Conservation (phyloP, 2,329 filamentous ascomycete genomes). For the Diaporthe caulivora region DNA sequence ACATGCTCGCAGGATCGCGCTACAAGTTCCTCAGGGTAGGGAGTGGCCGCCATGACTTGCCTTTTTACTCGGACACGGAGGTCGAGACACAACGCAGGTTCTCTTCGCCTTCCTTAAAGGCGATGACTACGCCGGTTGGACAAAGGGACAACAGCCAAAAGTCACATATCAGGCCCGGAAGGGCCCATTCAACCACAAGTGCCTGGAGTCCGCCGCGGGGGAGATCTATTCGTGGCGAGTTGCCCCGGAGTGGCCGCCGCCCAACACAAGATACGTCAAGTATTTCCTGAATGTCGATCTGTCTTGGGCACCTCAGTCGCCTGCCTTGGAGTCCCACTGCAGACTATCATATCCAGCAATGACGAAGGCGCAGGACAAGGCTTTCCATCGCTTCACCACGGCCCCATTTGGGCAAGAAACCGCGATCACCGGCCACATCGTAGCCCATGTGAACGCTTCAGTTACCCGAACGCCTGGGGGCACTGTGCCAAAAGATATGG, state of each 20-base stretch:
- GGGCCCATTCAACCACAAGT: constrained; percentile 73
- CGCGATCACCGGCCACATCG: constrained; percentile 74
- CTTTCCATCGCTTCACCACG: constrained; percentile 67
- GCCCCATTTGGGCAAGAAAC: constrained; percentile 67
- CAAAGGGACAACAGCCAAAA: constrained; percentile 64
- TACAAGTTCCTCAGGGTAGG: constrained; percentile 75
- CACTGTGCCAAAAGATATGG: too few species aligned
- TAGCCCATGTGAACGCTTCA: constrained; percentile 71
- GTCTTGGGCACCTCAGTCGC: constrained; percentile 38
- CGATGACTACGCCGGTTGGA: constrained; percentile 70
- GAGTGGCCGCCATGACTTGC: constrained; percentile 74
- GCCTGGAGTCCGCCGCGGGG: constrained; percentile 63
- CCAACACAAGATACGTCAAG: constrained; percentile 70
- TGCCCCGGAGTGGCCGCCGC: constrained; percentile 74
- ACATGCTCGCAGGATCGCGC: constrained; percentile 68
- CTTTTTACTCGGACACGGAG: constrained; percentile 75
- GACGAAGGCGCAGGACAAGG: constrained; percentile 48
- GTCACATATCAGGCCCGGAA: constrained; percentile 71
- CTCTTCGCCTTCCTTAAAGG: constrained; percentile 76
- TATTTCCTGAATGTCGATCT: constrained; percentile 65
- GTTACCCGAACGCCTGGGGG: too few species aligned
- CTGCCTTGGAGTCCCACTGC: constrained; percentile 46
- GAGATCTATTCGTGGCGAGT: constrained; percentile 62
- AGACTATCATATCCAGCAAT: constrained; percentile 42
- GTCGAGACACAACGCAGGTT: constrained; percentile 74